Conservation (phyloP, 176 grass and related monocot species). For the Lolium rigidum region DNA sequence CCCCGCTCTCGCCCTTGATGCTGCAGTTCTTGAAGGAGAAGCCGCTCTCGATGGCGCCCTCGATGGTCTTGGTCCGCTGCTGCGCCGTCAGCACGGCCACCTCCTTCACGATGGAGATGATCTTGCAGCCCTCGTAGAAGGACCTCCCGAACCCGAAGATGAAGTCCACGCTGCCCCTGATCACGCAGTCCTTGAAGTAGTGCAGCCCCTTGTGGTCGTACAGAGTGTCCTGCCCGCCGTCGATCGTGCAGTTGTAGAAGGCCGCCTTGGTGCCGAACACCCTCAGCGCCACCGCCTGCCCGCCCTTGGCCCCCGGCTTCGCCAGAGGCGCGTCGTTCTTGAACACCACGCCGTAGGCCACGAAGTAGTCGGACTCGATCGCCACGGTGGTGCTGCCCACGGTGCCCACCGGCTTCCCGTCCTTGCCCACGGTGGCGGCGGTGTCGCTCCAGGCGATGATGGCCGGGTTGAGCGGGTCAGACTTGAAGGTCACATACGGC, state of each 20-base stretch:
- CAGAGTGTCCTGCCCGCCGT: conserved; percentile 62
- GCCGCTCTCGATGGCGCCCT: conserved; percentile 52
- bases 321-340: conserved; percentile 61
- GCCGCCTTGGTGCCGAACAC: conserved; percentile 58
- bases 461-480: neutral
- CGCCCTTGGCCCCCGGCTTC: conserved; percentile 39
- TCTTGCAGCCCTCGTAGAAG: conserved; percentile 50
- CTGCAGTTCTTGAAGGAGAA: conserved; percentile 61
- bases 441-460: conserved; percentile 47
- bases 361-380: conserved; percentile 51
- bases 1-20: conserved; percentile 29
- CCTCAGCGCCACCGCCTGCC: conserved; percentile 65
- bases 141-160: conserved; percentile 65
- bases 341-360: conserved; percentile 38
- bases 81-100: conserved; percentile 63
- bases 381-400: conserved; percentile 50
- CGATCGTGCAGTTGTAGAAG: conserved; percentile 56
- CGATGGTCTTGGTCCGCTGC: conserved; percentile 44
- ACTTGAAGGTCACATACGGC: conserved; percentile 45
- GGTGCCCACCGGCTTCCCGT: conserved; percentile 53
- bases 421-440: conserved; percentile 34
- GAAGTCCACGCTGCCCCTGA: conserved; percentile 64
- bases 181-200: conserved; percentile 56
- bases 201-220: conserved; percentile 74
- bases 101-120: conserved; percentile 58